Evolutionary conservation across 768 basidiomycete genomes (phyloP), one percentile per base, ranked within the genome.

Genomic region (Suillus discolor): DNA sequence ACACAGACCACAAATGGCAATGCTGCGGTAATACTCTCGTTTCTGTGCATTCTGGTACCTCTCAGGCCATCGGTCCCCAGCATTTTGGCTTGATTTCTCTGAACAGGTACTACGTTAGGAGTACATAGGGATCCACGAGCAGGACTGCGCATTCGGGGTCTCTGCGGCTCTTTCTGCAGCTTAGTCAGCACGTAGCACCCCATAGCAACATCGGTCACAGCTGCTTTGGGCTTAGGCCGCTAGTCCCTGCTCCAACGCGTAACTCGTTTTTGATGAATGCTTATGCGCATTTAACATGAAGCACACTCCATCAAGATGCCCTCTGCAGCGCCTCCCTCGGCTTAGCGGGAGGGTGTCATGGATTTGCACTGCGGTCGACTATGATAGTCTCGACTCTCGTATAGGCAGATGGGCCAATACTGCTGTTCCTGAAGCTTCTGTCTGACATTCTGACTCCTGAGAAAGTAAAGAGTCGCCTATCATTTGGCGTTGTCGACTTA

Each of bases 301-400:
- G 15, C 15, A 16, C 25, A 18, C 15, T 4, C 51, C 16, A 18
- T 5, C 51, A 34, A 18, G 53, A 31, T 54, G 28, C 18, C 28
- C 9, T 31, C 16, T 4, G 23, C n/a, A n/a, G n/a, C n/a, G n/a
- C 13, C 6, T 23, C 4, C 51, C 28, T 53, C 25, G 18, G 18
- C 18, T 54, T 54, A 25, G 51, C 9, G 2, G 25, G 16, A 9
- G 93, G 94, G 74, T 92, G 93, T 74, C 93, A 94, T 71, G 86
- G 91, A 0, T 94, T 91, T 79, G 86, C 92, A 28, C 78, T 94
- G 9, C 93, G 92, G 12, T 89, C 93, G 0, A 91, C 82, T 87
- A 16, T 28, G 8, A 23, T 49, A 23, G 23, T 6, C 47, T 49
- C 47, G 12, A 23, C 12, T 6, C 47, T 49, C 47, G 12, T 2